Conservation (phyloP, 192 early-diverging fungal species). For the Gamsiella multidivaricata region DNA sequence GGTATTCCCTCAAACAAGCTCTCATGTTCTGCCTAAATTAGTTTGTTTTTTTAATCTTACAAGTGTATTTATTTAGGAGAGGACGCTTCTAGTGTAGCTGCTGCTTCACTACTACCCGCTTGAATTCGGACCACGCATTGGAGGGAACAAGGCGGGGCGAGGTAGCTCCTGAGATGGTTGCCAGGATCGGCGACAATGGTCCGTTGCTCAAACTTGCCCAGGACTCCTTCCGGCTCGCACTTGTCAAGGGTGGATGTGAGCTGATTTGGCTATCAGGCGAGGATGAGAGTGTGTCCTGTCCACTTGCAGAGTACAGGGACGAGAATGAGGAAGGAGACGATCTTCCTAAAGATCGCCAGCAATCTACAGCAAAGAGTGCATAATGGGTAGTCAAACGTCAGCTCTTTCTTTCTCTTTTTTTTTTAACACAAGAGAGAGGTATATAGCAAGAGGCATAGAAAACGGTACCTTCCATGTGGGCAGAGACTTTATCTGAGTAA, state of each 20-base stretch:
- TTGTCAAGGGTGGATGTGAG: slow-evolving; percentile 15
- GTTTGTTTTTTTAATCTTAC: too few relatives aligned
- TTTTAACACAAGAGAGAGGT: neutral
- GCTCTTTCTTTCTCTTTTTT: neutral
- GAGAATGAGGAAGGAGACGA: slow-evolving; percentile 44
- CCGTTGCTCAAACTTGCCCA: slow-evolving; percentile 47
- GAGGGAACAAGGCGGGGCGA: slow-evolving; percentile 40
- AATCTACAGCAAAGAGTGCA: slow-evolving; percentile 11
- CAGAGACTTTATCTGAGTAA: slow-evolving; percentile 42
- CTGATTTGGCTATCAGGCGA: slow-evolving; percentile 2
- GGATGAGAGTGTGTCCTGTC: slow-evolving; percentile 8
- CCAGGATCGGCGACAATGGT: slow-evolving; percentile 44
- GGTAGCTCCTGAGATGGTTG: slow-evolving; percentile 41
- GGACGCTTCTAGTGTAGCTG: neutral
- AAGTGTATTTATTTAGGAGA: neutral
- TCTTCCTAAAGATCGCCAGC: slow-evolving; percentile 31
- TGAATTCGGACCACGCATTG: slow-evolving; percentile 55
- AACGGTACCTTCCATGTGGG: slow-evolving; percentile 47
- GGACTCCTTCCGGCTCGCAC: slow-evolving; percentile 34
- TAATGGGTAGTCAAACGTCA: neutral
- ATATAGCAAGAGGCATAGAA: neutral
- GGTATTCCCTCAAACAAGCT: neutral
- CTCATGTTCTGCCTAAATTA: too few relatives aligned
- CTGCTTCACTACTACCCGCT: slow-evolving; percentile 49
- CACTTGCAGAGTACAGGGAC: slow-evolving; percentile 23